Evolutionary conservation across 805 yeast species (phyloP).

Genomic region (Starmerella vaccinii): DNA sequence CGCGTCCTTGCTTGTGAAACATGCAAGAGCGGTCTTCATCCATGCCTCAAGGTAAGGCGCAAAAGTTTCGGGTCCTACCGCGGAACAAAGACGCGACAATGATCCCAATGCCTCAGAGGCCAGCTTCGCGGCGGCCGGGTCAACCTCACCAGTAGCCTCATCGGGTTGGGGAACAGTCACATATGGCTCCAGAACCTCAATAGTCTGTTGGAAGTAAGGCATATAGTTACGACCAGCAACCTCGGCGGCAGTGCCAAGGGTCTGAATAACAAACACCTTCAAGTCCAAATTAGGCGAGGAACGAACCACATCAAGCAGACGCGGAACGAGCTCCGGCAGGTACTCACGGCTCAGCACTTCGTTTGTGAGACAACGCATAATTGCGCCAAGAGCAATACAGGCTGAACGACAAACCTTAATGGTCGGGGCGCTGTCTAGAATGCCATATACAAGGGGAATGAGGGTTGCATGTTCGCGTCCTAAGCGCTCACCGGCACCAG

Average conservation of each 20-base stretch:
- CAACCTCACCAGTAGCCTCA: conserved; percentile 72
- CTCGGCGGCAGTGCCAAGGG: conserved; percentile 93
- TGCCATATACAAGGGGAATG: conserved; percentile 74
- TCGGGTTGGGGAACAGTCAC: conserved; percentile 49
- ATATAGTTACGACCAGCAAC: conserved; percentile 82
- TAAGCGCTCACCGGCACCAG: conserved; percentile 73
- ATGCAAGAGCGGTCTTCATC: conserved; percentile 74
- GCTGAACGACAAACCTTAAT: conserved; percentile 82
- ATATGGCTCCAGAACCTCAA: conserved; percentile 71
- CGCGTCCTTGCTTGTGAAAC: conserved; percentile 65
- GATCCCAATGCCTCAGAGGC: conserved; percentile 89
- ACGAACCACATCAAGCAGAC: conserved; percentile 72
- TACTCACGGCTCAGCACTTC: conserved; percentile 69
- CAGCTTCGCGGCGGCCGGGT: conserved; percentile 51
- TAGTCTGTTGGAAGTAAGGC: conserved; percentile 77
- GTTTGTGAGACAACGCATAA: conserved; percentile 81
- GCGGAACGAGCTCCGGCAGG: conserved; percentile 81
- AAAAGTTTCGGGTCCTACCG: conserved; percentile 87
- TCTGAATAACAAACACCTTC: conserved; percentile 67
- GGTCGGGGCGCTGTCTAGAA: conserved; percentile 76
- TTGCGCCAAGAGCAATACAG: conserved; percentile 80
- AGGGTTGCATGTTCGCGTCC: conserved; percentile 75
- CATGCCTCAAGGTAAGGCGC: conserved; percentile 77
- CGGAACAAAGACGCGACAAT: conserved; percentile 88
- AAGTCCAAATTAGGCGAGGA: conserved; percentile 46